Evolutionary conservation across 2,329 filamentous ascomycete species (phyloP).

Genomic region (Colletotrichum aenigma): DNA sequence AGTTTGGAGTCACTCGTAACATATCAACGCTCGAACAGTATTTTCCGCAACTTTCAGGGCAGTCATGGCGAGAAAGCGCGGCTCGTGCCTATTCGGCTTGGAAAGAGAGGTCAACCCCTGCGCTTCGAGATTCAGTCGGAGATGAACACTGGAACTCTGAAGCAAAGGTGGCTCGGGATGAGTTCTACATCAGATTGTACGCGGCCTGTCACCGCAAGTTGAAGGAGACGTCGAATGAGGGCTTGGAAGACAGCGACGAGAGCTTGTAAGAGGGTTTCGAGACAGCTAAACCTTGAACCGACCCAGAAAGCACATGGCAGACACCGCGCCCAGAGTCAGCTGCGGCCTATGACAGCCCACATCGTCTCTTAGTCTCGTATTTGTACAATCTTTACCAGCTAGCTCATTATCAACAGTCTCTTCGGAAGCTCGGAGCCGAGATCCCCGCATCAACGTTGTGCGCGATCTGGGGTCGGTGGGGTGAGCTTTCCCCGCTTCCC

Average conservation of each 20-base stretch:
- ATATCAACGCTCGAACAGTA: not conserved
- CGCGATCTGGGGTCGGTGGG: not conserved
- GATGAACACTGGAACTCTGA: not conserved
- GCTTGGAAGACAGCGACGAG: not conserved
- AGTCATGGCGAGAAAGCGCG: not conserved
- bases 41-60: not conserved
- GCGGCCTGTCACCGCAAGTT: not conserved
- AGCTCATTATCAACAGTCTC: not conserved
- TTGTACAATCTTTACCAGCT: not conserved
- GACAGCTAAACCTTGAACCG: not conserved
- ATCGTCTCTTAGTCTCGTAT: not conserved
- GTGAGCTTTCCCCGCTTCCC: not conserved
- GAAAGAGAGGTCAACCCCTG: not conserved
- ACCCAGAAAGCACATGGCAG: not conserved
- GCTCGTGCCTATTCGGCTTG: not conserved
- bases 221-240: fast-evolving
- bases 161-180: not conserved
- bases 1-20: not conserved
- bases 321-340: not conserved
- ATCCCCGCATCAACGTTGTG: not conserved
- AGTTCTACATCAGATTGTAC: not conserved
- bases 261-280: not conserved
- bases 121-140: fast-evolving
- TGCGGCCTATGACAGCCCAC: not conserved
- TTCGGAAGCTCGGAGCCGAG: not conserved